Evolutionary conservation across 805 yeast genomes (phyloP), one percentile per base, ranked within the genome.

Genomic region (Starmerella apis): DNA sequence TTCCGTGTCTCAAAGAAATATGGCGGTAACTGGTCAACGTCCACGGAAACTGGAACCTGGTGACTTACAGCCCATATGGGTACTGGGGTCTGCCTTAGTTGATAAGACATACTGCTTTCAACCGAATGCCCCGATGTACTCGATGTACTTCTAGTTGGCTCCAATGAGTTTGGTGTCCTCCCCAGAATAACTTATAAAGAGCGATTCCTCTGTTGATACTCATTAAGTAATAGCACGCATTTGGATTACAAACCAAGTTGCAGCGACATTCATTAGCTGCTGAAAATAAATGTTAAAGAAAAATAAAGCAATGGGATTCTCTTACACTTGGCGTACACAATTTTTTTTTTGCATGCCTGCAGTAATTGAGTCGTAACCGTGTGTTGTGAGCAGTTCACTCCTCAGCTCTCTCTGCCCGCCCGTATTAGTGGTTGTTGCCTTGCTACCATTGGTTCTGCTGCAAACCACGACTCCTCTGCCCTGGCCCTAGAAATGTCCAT

Each of bases 61-160:
- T 46, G 47, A 20, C 30, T 23, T 4, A n/a, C 16, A 14, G 58
- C 60, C 60, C 60, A 57, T 28, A 52, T 41, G 6, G 60, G 60
- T 8, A 54, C 57, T 10, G 60, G 57, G 18, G 48, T 55, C 48
- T 56, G 56, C n/a, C 28, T 31, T 18, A 54, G 44, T 3, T 48
- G 52, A 35, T 56, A 56, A 19, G 50, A 30, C 59, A 56, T 56
- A 3, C 2, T 2, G 32, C 18, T 6, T 14, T 31, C 35, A 5
- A 31, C 16, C 16, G 11, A 31, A 27, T 27, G 31, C 31, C 9
- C 11, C 31, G 31, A 27, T 27, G 11, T 27, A 27, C 13, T 13
- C 31, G 31, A n/a, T n/a, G 30, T 11, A 27, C 30, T 27, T 11
- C 30, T n/a, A n/a, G n/a, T n/a, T 27, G 10, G 30, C 30, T 11